Conservation (phyloP, 345 rosid species). For the Euphorbia tirucalli region DNA sequence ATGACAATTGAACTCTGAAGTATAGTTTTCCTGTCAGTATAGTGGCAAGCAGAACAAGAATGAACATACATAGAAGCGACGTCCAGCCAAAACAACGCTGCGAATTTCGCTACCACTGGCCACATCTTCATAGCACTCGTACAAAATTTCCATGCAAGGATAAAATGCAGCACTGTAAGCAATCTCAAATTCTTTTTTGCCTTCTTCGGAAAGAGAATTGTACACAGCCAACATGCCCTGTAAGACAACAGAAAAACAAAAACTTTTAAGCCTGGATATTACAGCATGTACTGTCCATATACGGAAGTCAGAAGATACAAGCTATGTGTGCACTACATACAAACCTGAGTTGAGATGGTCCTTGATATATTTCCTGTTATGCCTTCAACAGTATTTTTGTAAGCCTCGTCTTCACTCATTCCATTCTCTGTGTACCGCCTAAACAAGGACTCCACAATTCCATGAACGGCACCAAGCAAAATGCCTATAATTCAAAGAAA, state of each 20-base stretch:
- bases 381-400: slow-evolving; percentile 90
- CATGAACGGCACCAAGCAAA: slow-evolving; percentile 87
- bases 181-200: slow-evolving; percentile 63
- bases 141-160: slow-evolving; percentile 88
- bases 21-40: background rate
- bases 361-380: slow-evolving; percentile 75
- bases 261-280: background rate
- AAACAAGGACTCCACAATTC: slow-evolving; percentile 72
- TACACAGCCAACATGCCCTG: slow-evolving; percentile 94
- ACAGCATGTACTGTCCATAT: background rate
- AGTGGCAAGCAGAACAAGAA: background rate
- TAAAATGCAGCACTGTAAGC: slow-evolving; percentile 81
- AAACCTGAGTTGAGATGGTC: slow-evolving; percentile 79
- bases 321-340: background rate
- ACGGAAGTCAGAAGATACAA: background rate
- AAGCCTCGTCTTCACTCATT: slow-evolving; percentile 73
- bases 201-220: slow-evolving; percentile 72
- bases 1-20: background rate
- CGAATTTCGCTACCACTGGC: slow-evolving; percentile 79
- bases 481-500: slow-evolving; percentile 46
- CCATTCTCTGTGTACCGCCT: slow-evolving; percentile 78
- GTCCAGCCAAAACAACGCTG: slow-evolving; percentile 92
- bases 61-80: slow-evolving; percentile 68
- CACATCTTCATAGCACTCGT: slow-evolving; percentile 90
- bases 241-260: background rate